A percentile compares a stretch with the other conserved stretches of the same genome.
Conservation (phyloP, 2,329 filamentous ascomycete genomes). For the Hypoxylon sp. region DNA sequence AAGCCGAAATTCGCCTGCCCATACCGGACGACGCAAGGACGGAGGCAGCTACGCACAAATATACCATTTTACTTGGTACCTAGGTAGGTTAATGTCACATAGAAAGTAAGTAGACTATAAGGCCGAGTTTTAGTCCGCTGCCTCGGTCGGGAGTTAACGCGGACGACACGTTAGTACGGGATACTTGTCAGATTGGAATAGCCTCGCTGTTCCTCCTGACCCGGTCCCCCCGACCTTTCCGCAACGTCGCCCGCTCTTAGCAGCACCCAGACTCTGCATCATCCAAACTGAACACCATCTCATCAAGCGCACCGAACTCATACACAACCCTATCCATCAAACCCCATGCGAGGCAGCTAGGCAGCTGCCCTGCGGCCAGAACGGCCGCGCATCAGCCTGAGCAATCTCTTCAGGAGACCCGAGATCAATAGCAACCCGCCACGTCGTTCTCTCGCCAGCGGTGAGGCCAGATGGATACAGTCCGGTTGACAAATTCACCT, state of each 20-base stretch:
- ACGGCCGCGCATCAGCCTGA: slow-evolving; percentile 18
- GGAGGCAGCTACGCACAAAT: neutral
- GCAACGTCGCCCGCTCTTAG: slow-evolving; percentile 11
- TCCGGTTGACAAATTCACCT: slow-evolving; percentile 11
- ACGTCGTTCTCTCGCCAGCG: slow-evolving; percentile 13
- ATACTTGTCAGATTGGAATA: too few relatives aligned
- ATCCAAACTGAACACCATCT: slow-evolving; percentile 24
- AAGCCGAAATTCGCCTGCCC: slow-evolving; percentile 2
- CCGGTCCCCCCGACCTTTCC: neutral
- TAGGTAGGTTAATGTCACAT: neutral
- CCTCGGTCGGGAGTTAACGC: neutral
- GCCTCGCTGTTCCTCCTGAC: neutral
- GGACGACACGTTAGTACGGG: neutral
- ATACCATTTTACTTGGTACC: neutral
- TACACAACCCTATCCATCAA: slow-evolving; percentile 34
- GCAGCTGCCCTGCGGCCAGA: slow-evolving; percentile 31
- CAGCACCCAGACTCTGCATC: slow-evolving; percentile 1
- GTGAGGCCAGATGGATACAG: slow-evolving; percentile 28
- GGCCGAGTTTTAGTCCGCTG: neutral
- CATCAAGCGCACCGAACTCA: slow-evolving; percentile 28
- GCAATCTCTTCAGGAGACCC: slow-evolving; percentile 24
- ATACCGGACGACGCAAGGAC: neutral
- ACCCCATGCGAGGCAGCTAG: slow-evolving; percentile 16
- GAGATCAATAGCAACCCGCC: slow-evolving; percentile 21
- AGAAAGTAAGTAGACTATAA: neutral